Percentiles rank a stretch among this genome's conserved stretches.
phyloP scores from a whole-genome alignment of 108 stramenopile species.

The Licmophora abbreviata region DNA sequence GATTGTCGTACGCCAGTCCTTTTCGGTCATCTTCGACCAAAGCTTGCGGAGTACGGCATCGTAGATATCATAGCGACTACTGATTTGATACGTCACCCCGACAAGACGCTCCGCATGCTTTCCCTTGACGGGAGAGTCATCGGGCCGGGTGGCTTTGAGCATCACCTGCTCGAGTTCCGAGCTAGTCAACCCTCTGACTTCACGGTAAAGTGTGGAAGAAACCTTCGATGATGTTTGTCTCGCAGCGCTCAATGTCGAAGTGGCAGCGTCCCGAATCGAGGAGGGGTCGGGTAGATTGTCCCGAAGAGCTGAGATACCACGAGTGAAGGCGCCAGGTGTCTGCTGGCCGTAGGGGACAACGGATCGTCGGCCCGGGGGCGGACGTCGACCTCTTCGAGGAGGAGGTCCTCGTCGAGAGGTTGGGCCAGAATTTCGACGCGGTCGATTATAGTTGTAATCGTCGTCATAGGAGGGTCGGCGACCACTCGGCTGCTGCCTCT shows the following conservation, averaged over 20 bases:
- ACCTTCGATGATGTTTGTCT: conserved; percentile 56
- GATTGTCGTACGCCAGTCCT: conserved; percentile 36
- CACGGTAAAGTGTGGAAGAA: conserved; percentile 67
- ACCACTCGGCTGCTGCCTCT: conserved; percentile 9
- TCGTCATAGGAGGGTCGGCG: conserved; percentile 24
- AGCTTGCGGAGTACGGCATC: conserved; percentile 84
- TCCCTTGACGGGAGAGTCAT: conserved; percentile 80
- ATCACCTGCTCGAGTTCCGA: conserved; percentile 87
- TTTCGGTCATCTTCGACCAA: conserved; percentile 90
- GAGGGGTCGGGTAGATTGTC: conserved; percentile 64
- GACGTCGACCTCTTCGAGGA: conserved; percentile 18
- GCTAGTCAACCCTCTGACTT: conserved; percentile 79
- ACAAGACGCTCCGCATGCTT: conserved; percentile 87
- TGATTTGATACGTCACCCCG: conserved; percentile 88
- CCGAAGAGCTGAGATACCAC: conserved; percentile 57
- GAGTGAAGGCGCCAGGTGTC: conserved; percentile 54
- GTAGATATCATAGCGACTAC: conserved; percentile 81
- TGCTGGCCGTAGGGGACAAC: conserved; percentile 23
- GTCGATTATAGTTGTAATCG: conserved; percentile 21
- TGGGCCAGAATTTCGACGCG: conserved; percentile 17
- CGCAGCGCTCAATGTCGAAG: conserved; percentile 42
- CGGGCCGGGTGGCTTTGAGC: conserved; percentile 84
- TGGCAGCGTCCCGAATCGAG: conserved; percentile 46
- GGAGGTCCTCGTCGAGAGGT: conserved; percentile 19
- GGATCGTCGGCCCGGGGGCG: conserved; percentile 10